These are phyloP conservation scores for Quercus aquifolioides DNA, from an alignment of 306 rosid genomes.

Conservation along the genomic window DNA sequence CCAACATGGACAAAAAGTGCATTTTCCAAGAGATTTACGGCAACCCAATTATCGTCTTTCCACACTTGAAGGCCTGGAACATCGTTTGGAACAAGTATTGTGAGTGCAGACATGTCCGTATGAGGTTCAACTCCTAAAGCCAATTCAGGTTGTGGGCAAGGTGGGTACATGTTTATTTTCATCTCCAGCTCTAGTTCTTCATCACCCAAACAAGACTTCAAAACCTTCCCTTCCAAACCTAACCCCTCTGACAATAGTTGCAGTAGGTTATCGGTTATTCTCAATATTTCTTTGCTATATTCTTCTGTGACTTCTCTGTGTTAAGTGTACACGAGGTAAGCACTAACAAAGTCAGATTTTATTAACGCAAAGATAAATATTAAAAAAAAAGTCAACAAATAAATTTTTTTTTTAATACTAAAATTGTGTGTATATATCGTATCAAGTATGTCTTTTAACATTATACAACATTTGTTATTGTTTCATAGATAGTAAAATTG, in stretches of 20 bases:
- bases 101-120: slow-evolving; percentile 73
- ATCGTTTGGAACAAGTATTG: slow-evolving; percentile 50
- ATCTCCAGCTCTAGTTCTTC: slow-evolving; percentile 52
- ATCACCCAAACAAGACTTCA: slow-evolving; percentile 39
- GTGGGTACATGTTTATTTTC: slow-evolving; percentile 79
- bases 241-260: slow-evolving; percentile 56
- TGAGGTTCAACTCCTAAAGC: slow-evolving; percentile 77
- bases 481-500: no score
- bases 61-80: slow-evolving; percentile 64
- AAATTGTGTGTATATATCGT: no score
- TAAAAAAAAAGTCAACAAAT: no score
- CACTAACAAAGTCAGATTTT: no score
- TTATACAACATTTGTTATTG: no score
- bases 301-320: slow-evolving; percentile 47
- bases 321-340: not conserved
- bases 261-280: slow-evolving; percentile 32
- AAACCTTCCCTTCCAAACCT: slow-evolving; percentile 35
- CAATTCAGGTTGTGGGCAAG: slow-evolving; percentile 67
- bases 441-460: no score
- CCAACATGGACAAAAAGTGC: slow-evolving; percentile 57
- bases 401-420: no score
- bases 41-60: slow-evolving; percentile 49
- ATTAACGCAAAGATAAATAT: no score
- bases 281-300: slow-evolving; percentile 48
- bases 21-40: slow-evolving; percentile 38